Conservation (phyloP, 768 basidiomycete species). For the Clavaria fumosa region DNA sequence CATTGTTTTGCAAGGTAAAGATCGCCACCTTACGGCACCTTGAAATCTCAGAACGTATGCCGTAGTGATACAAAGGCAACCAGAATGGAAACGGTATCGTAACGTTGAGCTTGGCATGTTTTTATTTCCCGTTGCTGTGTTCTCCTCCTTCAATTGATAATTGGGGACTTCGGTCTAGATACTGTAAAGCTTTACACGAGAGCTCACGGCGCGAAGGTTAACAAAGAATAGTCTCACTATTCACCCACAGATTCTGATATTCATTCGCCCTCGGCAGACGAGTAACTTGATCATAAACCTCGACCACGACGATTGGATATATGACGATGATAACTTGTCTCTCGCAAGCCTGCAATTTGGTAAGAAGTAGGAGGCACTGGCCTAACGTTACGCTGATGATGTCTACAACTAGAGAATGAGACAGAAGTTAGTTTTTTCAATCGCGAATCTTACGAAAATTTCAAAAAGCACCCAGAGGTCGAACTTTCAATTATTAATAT, state of each 20-base stretch:
- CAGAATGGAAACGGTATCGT: conserved; percentile 84
- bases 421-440: conserved; percentile 91
- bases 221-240: conserved; percentile 6
- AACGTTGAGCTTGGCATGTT: too few relatives aligned
- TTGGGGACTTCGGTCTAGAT: conserved; percentile 39
- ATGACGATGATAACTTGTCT: conserved; percentile 45
- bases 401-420: conserved; percentile 62
- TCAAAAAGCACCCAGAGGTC: conserved; percentile 53
- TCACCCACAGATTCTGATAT: too few relatives aligned
- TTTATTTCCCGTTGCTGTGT: too few relatives aligned
- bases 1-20: conserved; percentile 44
- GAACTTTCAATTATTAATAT: background rate
- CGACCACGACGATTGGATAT: conserved; percentile 89
- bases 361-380: conserved; percentile 21
- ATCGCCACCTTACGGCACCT: conserved; percentile 6
- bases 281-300: conserved; percentile 97
- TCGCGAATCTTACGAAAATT: conserved; percentile 55
- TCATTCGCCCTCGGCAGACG: conserved; percentile 59
- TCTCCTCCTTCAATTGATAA: too few relatives aligned
- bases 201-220: conserved; percentile 89
- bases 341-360: conserved; percentile 68
- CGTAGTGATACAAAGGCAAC: conserved; percentile 52
- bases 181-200: conserved; percentile 89
- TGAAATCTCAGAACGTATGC: conserved; percentile 5
- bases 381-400: background rate